Evolutionary conservation across 169 alveolate species (phyloP).

Genomic region (Cryptosporidium felis): DNA sequence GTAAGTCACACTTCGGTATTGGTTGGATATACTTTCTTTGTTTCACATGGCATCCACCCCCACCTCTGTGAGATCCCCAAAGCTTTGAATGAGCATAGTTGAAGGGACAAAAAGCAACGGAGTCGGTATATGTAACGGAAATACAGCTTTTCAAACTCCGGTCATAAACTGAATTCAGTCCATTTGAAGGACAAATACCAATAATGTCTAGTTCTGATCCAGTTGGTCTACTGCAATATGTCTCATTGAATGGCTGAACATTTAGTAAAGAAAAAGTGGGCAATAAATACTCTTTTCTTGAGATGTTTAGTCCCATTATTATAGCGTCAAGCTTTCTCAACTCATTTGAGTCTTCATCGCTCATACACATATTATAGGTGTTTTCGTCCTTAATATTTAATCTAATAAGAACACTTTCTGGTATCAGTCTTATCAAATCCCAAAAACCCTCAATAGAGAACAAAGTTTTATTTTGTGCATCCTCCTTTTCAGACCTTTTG

Average conservation of each 20-base stretch:
- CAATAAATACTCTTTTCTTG: not conserved
- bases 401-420: not conserved
- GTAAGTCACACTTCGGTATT: slow-evolving; percentile 10
- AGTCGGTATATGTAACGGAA: slow-evolving; percentile 40
- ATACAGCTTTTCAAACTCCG: slow-evolving; percentile 13
- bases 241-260: slow-evolving; percentile 30
- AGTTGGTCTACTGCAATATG: slow-evolving; percentile 66
- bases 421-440: slow-evolving; percentile 34
- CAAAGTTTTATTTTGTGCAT: not conserved
- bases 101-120: slow-evolving; percentile 24
- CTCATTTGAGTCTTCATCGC: slow-evolving; percentile 1
- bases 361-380: slow-evolving; percentile 30
- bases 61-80: slow-evolving; percentile 62
- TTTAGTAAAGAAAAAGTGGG: slow-evolving; percentile 18
- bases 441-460: slow-evolving; percentile 66
- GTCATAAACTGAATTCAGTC: slow-evolving; percentile 38
- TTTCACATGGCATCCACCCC: slow-evolving; percentile 55
- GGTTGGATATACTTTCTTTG: slow-evolving; percentile 47
- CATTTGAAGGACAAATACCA: slow-evolving; percentile 46
- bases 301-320: not conserved
- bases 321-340: not conserved
- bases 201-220: slow-evolving; percentile 39
- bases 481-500: not conserved
- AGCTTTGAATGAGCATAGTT: slow-evolving; percentile 33
- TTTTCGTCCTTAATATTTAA: slow-evolving; percentile 3